phyloP scores from a whole-genome alignment of 139 green algal species.

The Tetradesmus obliquus region DNA sequence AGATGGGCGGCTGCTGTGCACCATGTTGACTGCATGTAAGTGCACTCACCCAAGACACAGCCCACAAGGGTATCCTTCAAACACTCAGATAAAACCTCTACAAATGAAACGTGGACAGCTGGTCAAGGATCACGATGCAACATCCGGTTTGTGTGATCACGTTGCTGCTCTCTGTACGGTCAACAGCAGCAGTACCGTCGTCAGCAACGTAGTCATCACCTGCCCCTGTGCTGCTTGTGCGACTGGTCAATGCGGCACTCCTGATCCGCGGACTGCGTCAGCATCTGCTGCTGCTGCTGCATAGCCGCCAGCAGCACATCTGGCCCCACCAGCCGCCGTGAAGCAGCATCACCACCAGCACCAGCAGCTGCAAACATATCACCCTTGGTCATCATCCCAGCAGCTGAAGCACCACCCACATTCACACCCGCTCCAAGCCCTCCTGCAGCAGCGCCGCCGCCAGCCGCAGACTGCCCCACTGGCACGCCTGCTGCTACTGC shows the following conservation, averaged over 20 bases:
- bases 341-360: neutral
- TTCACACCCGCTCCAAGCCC: too few species aligned
- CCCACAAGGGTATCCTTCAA: neutral
- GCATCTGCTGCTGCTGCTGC: neutral
- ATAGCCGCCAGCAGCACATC: neutral
- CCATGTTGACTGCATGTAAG: too few species aligned
- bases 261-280: neutral
- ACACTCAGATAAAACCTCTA: neutral
- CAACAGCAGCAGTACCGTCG: too few species aligned
- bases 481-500: constrained; percentile 8
- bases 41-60: too few species aligned
- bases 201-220: neutral
- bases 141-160: too few species aligned
- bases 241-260: constrained; percentile 9
- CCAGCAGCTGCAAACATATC: neutral
- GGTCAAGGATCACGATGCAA: neutral
- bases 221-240: constrained; percentile 23
- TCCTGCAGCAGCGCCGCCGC: constrained; percentile 49
- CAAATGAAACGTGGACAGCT: neutral
- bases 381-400: neutral
- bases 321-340: neutral
- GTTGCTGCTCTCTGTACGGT: too few species aligned
- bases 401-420: neutral
- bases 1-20: too few species aligned
- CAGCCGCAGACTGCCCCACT: neutral